Percentiles rank a stretch among this genome's conserved stretches.
These are phyloP conservation scores for Beta vulgaris DNA, from an alignment of 148 eudicot genomes.

Conservation along the genomic window DNA sequence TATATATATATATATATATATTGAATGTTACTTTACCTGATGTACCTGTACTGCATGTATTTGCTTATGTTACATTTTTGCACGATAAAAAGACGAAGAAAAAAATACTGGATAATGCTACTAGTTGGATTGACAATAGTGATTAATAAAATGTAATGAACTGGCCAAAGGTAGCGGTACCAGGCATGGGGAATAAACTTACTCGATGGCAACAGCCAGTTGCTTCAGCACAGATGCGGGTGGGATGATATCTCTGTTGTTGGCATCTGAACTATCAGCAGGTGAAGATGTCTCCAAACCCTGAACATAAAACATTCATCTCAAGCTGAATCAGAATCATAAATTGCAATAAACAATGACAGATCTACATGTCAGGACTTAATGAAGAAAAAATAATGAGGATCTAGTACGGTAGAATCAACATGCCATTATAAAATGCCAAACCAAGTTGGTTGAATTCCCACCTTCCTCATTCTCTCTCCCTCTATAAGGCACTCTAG, in stretches of 20 bases:
- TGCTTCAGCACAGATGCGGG: slow-evolving; percentile 61
- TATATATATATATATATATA: no score
- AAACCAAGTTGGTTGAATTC: background rate
- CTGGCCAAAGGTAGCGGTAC: no score
- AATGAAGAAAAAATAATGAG: background rate
- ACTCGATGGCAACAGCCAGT: slow-evolving; percentile 77
- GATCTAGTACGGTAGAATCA: background rate
- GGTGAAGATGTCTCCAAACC: slow-evolving; percentile 41
- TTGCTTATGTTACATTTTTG: background rate
- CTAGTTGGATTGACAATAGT: background rate
- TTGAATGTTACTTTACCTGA: background rate
- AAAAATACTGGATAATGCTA: background rate
- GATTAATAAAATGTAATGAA: no score
- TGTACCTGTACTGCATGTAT: background rate
- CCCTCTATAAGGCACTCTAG: background rate
- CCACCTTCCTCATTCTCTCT: background rate
- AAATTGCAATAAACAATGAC: background rate
- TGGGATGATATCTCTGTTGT: slow-evolving; percentile 51
- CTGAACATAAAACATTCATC: slow-evolving; percentile 35
- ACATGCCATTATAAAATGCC: background rate
- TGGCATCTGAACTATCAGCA: slow-evolving; percentile 33
- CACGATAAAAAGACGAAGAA: background rate
- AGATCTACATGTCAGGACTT: background rate
- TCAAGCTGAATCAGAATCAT: background rate
- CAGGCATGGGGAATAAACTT: no score